Percentiles rank a stretch among this genome's conserved stretches.
These are phyloP conservation scores for Lathyrus tuberosus DNA, from an alignment of 306 rosid genomes.

Conservation along the genomic window DNA sequence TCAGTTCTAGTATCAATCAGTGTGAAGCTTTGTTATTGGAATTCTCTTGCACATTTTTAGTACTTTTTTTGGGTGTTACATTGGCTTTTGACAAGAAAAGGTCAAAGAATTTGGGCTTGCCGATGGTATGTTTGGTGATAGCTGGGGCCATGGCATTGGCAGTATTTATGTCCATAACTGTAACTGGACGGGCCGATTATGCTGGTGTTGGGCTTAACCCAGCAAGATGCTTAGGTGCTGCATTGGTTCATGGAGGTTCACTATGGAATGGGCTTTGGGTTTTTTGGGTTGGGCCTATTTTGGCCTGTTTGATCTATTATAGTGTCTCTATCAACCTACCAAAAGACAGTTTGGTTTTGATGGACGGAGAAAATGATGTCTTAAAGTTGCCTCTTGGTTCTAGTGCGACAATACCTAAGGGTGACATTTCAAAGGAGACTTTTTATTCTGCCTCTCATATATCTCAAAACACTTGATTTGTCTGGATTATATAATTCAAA, in stretches of 20 bases:
- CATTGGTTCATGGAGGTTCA: constrained; percentile 53
- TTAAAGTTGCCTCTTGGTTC: constrained; percentile 40
- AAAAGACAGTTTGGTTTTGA: constrained; percentile 37
- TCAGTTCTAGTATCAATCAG: constrained; percentile 27
- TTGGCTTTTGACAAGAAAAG: constrained; percentile 64
- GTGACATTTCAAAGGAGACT: neutral
- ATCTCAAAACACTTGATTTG: too few species aligned
- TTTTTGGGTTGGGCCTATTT: constrained; percentile 75
- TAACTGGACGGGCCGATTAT: constrained; percentile 59
- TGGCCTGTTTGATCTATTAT: constrained; percentile 61
- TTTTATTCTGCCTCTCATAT: too few species aligned
- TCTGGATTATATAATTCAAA: too few species aligned
- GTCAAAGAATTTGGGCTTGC: constrained; percentile 57
- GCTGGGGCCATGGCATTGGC: constrained; percentile 66
- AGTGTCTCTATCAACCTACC: constrained; percentile 55
- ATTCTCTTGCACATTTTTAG: constrained; percentile 66
- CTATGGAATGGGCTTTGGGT: constrained; percentile 89
- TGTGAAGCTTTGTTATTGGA: constrained; percentile 60
- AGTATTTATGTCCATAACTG: constrained; percentile 61
- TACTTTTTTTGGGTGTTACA: constrained; percentile 70
- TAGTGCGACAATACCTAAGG: neutral
- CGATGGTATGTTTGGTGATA: constrained; percentile 58
- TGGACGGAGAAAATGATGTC: constrained; percentile 44
- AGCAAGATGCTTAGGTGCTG: constrained; percentile 77
- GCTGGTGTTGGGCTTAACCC: constrained; percentile 76